Evolutionary conservation across 257 asterid species (phyloP).

Genomic region (Knoxia roxburghii): DNA sequence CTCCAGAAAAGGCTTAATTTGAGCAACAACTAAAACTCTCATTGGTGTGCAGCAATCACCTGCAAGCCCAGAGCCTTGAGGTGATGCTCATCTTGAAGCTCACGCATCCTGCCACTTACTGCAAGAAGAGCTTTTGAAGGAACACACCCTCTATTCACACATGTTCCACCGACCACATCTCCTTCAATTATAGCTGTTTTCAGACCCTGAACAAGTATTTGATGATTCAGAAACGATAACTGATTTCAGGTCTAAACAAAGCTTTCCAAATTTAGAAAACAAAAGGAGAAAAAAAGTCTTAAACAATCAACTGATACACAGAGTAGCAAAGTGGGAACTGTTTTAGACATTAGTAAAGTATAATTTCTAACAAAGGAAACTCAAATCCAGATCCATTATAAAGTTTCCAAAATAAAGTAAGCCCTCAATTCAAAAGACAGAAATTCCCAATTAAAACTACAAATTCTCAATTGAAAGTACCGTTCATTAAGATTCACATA

Average conservation of each 20-base stretch:
- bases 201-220: constrained; percentile 46
- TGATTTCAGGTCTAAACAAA: background rate
- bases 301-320: no score
- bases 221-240: background rate
- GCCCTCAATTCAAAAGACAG: no score
- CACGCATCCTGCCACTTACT: constrained; percentile 90
- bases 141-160: constrained; percentile 87
- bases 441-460: no score
- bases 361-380: no score
- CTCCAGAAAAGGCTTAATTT: no score
- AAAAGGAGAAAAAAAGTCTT: no score
- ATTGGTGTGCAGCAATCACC: constrained; percentile 28
- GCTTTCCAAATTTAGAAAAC: background rate
- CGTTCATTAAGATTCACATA: no score
- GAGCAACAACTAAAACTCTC: no score
- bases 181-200: constrained; percentile 90
- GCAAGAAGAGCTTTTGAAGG: constrained; percentile 93
- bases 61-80: constrained; percentile 82
- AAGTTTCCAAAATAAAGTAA: background rate
- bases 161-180: constrained; percentile 84
- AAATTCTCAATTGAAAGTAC: no score
- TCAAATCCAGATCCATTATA: background rate
- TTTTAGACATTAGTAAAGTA: no score
- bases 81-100: constrained; percentile 80
- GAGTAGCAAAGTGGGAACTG: background rate